Base-by-base conservation (phyloP, 148 eudicot genomes). In the Rhododendron molle region DNA sequence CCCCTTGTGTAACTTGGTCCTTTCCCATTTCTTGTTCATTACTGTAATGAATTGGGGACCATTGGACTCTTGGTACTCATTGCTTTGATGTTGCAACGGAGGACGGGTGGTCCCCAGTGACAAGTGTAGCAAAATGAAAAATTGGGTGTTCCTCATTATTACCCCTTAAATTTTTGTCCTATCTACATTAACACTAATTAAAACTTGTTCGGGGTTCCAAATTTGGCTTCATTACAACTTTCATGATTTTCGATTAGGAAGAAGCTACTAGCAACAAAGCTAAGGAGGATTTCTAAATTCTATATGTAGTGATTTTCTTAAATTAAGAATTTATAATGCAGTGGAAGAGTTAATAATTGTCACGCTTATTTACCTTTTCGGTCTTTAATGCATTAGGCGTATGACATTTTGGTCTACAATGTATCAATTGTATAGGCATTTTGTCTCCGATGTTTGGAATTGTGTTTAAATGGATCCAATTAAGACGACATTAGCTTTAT, bases 1-100 rank as follows among this genome's bases (percentile, higher is more conserved):
- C 36, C 1, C 47, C 26, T 16, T 28, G 8, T 6, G 54, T 69
- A 54, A 54, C n/a, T 15, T 28, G 10, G 11, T 20, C 49, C 52
- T 81, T 78, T 67, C 47, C 87, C 32, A 80, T 85, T 85, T 80
- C 78, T 80, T 85, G 83, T 67, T 80, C 36, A 79, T 79, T 67
- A 85, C 78, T 84, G 81, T 76, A 76, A 76, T 54, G 81, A 76
- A 83, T 67, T 14, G 46, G 65, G 81, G 47, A 62, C 26, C 71
- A 58, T n/a, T 14, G 36, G 79, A 78, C 60, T n/a, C 9, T 38
- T 3, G 84, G 10, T 34, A 18, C 21, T 13, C 56, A 47, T 81
- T 3, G 49, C 83, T 81, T 56, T 43, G 83, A 81, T 81, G 65
- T 81, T 34, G 52, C 83, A 36, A 36, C 5, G 30, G 21, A 26